A percentile compares a stretch with the other conserved stretches of the same genome.
phyloP scores from a whole-genome alignment of 2,329 filamentous ascomycete genomes.

The Venturia asperata region DNA sequence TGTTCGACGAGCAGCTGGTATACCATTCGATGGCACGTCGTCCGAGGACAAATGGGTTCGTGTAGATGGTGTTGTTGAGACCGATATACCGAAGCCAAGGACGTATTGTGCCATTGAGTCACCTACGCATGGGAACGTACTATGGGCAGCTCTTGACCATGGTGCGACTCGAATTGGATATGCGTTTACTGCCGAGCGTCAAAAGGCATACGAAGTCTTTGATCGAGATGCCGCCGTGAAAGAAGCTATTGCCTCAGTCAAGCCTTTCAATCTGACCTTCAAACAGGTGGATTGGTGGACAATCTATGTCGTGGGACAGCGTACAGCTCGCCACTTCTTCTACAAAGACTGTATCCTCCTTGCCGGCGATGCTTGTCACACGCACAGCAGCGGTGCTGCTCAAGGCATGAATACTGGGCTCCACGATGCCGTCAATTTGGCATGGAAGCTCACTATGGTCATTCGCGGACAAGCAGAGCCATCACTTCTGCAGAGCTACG shows the following conservation, averaged over 20 bases:
- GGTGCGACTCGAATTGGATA: constrained; percentile 49
- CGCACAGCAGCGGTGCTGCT: constrained; percentile 49
- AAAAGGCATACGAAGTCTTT: constrained; percentile 32
- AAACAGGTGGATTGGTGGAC: constrained; percentile 40
- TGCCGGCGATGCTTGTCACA: constrained; percentile 52
- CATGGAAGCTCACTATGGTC: constrained; percentile 48
- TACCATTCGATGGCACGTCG: constrained; percentile 45
- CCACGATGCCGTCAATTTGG: constrained; percentile 48
- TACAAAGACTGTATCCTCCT: constrained; percentile 35
- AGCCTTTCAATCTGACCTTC: constrained; percentile 36
- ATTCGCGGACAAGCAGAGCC: constrained; percentile 34
- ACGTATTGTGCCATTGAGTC: constrained; percentile 43
- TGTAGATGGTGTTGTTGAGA: constrained; percentile 45
- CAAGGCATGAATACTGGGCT: constrained; percentile 54
- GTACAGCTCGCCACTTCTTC: constrained; percentile 21
- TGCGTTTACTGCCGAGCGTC: constrained; percentile 40
- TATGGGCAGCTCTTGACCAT: constrained; percentile 49
- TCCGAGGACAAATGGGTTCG: constrained; percentile 49
- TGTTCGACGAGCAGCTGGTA: constrained; percentile 40
- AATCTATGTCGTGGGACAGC: constrained; percentile 39
- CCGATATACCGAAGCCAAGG: constrained; percentile 43
- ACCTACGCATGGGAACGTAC: constrained; percentile 47
- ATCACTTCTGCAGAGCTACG: constrained; percentile 40
- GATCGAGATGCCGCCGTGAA: constrained; percentile 33
- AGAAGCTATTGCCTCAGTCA: constrained; percentile 35